Percentiles rank a stretch among this genome's conserved stretches.
Evolutionary conservation across 805 yeast species (phyloP).

Genomic region (Yamadazyma philogaea): DNA sequence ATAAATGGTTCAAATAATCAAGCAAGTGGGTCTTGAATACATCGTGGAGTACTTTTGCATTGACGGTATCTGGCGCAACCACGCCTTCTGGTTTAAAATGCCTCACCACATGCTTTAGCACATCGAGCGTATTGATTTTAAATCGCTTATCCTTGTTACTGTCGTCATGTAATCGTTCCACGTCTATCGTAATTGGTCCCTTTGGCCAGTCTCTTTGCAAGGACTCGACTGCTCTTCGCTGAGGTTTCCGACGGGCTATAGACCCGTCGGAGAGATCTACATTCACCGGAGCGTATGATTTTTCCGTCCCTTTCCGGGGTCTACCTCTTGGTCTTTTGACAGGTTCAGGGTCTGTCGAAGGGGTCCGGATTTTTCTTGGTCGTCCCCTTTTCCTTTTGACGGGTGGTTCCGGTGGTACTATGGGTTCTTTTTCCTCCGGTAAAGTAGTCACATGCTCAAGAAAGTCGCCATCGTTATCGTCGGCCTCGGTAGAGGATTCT

Average conservation of each 20-base stretch:
- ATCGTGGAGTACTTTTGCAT: constrained; percentile 24
- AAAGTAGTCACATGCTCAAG: background rate
- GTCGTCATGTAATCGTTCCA: constrained; percentile 26
- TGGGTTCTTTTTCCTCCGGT: background rate
- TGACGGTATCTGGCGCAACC: constrained; percentile 15
- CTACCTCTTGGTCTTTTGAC: constrained; percentile 13
- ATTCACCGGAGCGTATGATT: background rate
- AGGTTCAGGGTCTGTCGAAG: constrained; percentile 3
- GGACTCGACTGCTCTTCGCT: background rate
- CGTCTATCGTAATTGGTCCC: constrained; percentile 25
- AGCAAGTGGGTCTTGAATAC: constrained; percentile 31
- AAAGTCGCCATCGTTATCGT: background rate
- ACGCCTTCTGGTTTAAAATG: constrained; percentile 23
- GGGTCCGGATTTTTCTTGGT: constrained; percentile 7
- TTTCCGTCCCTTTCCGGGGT: constrained; percentile 12
- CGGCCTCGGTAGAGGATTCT: background rate
- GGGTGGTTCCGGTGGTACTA: background rate
- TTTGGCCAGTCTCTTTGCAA: background rate
- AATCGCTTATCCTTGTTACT: constrained; percentile 22
- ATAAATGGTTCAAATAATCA: constrained; percentile 27
- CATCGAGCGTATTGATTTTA: constrained; percentile 35
- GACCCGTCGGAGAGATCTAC: constrained; percentile 5
- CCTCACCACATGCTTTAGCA: constrained; percentile 30
- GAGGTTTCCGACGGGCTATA: constrained; percentile 3
- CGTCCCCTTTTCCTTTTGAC: constrained; percentile 10